Base-by-base conservation (phyloP, 75 land plant species). In the Cunninghamia lanceolata region DNA sequence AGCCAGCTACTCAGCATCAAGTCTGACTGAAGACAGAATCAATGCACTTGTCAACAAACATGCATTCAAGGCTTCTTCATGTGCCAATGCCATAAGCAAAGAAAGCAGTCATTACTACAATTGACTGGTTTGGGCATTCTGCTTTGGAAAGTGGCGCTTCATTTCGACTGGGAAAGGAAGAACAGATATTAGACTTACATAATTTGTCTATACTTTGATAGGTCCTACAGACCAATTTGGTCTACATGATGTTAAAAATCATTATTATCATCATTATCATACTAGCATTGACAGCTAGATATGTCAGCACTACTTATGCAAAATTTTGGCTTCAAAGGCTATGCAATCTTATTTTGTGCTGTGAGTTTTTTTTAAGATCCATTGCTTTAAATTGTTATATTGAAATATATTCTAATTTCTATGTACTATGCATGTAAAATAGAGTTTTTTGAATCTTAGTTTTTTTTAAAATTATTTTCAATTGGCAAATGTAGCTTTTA, bases 41-140 rank as follows among this genome's bases (percentile, higher is more conserved):
- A 94, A 97, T 87, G 98, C 96, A 25, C 95, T 97, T 86, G 99
- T 98, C 97, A 7, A 98, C 99, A 28, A 94, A 98, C 75, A 94
- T 98, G 96, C 93, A 96, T 17, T 95, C 98, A 71, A 90, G 97
- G 53, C 93, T 98, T 82, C 95, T 98, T 88, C 92, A 95, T 91
- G 99, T 98, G 36, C 92, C 90, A 73, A 91, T 92, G 56, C 95
- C 98, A 52, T 90, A 90, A 82, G 97, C 98, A 87, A 98, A 95
- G 87, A 92, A 96, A 82, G 96, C 98, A 84, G 96, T 98, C 66
- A 98, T 98, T 34, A 96, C 99, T 85, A 99, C 99, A 25, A 98
- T 95, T 83, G 95, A 95, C 79, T 88, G 96, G 39, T 77, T 96
- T 88, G 97, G 98, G 9, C 68, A 63, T 63, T 25, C 68, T 63